Conservation (phyloP, 208 protist species). For the Leishmania martiniquensis region DNA sequence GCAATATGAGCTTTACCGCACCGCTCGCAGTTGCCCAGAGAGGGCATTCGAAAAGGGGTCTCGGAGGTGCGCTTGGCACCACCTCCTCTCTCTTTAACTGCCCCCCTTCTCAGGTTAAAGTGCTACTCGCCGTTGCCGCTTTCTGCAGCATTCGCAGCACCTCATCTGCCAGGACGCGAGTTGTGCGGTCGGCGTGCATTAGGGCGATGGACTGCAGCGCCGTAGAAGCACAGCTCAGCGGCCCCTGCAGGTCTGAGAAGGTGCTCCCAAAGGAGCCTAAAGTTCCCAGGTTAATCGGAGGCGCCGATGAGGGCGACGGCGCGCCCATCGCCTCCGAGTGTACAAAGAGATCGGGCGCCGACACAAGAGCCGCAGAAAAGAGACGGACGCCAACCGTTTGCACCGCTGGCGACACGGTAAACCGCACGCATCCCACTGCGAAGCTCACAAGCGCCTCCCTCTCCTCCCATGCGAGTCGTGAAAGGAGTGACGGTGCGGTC, state of each 20-base stretch:
- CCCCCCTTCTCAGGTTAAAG: not conserved
- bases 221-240: slow-evolving; percentile 24
- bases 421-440: slow-evolving; percentile 64
- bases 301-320: not conserved
- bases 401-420: slow-evolving; percentile 41
- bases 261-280: too few species aligned
- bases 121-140: slow-evolving; percentile 7
- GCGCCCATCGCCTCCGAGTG: slow-evolving; percentile 2
- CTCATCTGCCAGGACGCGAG: slow-evolving; percentile 58
- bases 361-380: slow-evolving; percentile 64
- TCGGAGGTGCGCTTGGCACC: not conserved
- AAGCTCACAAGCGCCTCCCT: slow-evolving; percentile 63
- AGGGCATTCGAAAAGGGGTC: too few species aligned
- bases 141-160: slow-evolving; percentile 45
- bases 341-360: slow-evolving; percentile 62
- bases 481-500: slow-evolving; percentile 13
- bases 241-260: slow-evolving; percentile 7
- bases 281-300: not conserved
- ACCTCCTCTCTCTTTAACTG: not conserved
- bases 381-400: slow-evolving; percentile 73
- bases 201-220: slow-evolving; percentile 52
- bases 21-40: too few species aligned
- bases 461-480: slow-evolving; percentile 30
- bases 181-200: slow-evolving; percentile 53
- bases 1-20: too few species aligned